Evolutionary conservation across 805 yeast species (phyloP), one percentile per base, ranked within the genome.

Genomic region (Wickerhamiella allomyrinae): DNA sequence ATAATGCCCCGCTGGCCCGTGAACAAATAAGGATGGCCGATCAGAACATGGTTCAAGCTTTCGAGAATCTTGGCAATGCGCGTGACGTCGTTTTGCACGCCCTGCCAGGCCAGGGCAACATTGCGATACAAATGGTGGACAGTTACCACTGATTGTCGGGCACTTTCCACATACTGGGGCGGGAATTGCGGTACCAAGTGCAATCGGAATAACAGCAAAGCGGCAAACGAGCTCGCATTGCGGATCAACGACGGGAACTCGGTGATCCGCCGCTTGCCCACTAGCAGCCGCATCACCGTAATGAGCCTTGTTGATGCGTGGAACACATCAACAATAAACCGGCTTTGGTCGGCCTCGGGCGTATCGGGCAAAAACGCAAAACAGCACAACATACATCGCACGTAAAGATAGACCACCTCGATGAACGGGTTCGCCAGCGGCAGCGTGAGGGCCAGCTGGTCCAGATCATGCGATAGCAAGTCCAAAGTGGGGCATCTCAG

Each of bases 21-120:
- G 52, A 85, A 79, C 6, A 87, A 67, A 41, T 85, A 87, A 1
- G 96, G 95, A 54, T 84, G 85, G 0, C 93, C 81, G 45, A 82
- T 79, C 35, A 87, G 68, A 6, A 84, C 95, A 56, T 81, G 79
- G 57, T 87, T 87, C 53, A 87, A 68, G 55, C 85, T 84, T 53
- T 87, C 96, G 52, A 87, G 67, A 7, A 86, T 89, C 48, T 83
- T 84, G 2, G 96, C 95, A 0, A 93, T 82, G 58, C 96, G 70
- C 2, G 93, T 79, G 24, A 87, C 80, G 60, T 87, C 96, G 61
- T 84, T 86, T 46, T 84, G 84, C 31, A 86, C 81, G 39, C 79
- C 81, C 49, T 82, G 78, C 96, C 96, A 87, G 6, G 94, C 87
- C 3, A 91, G 78, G 29, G 85, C 66, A 60, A 89, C 86, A 56